Evolutionary conservation across 768 basidiomycete species (phyloP), one percentile per base, ranked within the genome.

Genomic region (Tricholoma saponaceum): DNA sequence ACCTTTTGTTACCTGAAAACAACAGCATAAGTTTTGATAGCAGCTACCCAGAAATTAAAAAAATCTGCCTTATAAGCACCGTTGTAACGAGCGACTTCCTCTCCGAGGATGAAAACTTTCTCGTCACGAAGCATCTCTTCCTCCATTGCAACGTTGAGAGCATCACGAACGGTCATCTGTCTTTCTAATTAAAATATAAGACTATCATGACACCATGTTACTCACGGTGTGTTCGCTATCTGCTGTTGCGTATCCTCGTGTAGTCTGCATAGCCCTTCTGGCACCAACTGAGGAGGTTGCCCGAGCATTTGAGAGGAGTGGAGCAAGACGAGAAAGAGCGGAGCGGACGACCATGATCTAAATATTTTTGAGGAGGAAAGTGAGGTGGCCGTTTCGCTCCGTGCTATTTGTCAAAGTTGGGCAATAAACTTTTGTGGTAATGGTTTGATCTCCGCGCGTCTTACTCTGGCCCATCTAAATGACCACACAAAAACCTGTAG

Each of bases 41-140:
- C 26, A 20, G 37, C 58, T 55, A 13, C 43, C 44, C 28, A 35
- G 35, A 51, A 57, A 30, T 47, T n/a, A 39, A 33, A 49, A 41
- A 12, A 53, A 69, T 68, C 58, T 60, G 90, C 92, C 83, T 95
- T 95, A 84, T 95, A 95, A 61, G 94, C 94, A 74, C 93, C 93
- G 70, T 99, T 98, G 79, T 99, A 99, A 64, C 92, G 86, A 51
- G 96, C 96, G 59, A 99, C 97, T 71, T 99, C 97, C 76, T 99
- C 97, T 58, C 97, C 97, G 60, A 99, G 74, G 66, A 99, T 76
- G 75, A 96, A 99, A 41, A 99, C 97, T 33, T 79, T 88, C 71
- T 95, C 91, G 73, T 99, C 97, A 46, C 93, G 87, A 66, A 87
- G 72, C 97, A 99, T 98, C 78, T 99, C 97, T 77, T 99, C 97